These are phyloP conservation scores for Lagenidium giganteum DNA, from an alignment of 352 stramenopile species.

Conservation along the genomic window DNA sequence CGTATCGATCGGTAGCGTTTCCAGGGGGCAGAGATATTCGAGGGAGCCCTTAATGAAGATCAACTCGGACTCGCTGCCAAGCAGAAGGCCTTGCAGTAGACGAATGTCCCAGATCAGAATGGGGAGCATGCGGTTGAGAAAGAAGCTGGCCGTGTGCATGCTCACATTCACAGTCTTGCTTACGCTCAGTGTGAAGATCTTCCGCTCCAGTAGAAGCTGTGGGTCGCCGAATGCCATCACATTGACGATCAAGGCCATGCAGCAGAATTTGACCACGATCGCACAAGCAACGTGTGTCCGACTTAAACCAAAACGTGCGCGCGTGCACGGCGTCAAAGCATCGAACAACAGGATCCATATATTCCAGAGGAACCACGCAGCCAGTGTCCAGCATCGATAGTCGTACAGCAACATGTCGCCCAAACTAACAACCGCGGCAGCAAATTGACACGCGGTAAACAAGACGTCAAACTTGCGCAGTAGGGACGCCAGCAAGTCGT, in stretches of 20 bases:
- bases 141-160: constrained; percentile 5
- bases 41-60: constrained; percentile 6
- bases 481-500: constrained; percentile 17
- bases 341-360: constrained; percentile 1
- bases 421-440: constrained; percentile 17
- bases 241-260: neutral
- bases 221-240: constrained; percentile 2
- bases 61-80: constrained; percentile 7
- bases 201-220: constrained; percentile 2
- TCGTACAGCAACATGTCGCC: constrained; percentile 23
- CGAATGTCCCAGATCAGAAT: constrained; percentile 5
- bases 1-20: constrained; percentile 8
- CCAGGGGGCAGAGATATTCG: constrained; percentile 11
- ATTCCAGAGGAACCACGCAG: constrained; percentile 11
- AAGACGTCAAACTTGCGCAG: constrained; percentile 31
- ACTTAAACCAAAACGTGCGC: constrained; percentile 1
- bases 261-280: neutral
- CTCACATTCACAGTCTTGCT: constrained; percentile 3
- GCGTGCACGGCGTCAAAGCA: constrained; percentile 17
- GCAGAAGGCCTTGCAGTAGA: constrained; percentile 9
- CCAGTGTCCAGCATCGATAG: constrained; percentile 10
- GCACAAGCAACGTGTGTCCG: constrained; percentile 1
- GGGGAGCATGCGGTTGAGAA: constrained; percentile 11
- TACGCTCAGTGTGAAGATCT: neutral
- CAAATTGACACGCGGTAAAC: constrained; percentile 27